Evolutionary conservation across 306 rosid species (phyloP).

Genomic region (Bauhinia variegata): DNA sequence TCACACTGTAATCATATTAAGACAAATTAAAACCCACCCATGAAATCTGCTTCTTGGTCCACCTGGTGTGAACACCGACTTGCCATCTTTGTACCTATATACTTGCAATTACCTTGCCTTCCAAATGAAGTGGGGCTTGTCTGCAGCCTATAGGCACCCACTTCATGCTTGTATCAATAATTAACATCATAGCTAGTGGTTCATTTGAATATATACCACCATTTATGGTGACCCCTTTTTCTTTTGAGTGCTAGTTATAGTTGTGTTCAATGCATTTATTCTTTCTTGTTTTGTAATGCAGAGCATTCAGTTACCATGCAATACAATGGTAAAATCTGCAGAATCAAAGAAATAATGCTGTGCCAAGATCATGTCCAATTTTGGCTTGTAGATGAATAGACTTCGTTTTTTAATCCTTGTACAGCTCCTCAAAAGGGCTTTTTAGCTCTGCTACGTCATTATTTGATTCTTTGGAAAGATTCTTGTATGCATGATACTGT

Average conservation of each 20-base stretch:
- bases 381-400: neutral
- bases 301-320: neutral
- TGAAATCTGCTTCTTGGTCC: too few species aligned
- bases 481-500: conserved; percentile 41
- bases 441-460: conserved; percentile 29
- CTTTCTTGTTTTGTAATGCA: too few species aligned
- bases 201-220: too few species aligned
- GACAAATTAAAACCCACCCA: too few species aligned
- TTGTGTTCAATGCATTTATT: too few species aligned
- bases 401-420: conserved; percentile 9
- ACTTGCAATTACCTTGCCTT: conserved; percentile 10
- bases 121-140: too few species aligned
- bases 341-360: neutral
- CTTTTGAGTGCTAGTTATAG: too few species aligned
- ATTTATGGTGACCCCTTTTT: too few species aligned
- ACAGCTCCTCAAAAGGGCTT: conserved; percentile 38
- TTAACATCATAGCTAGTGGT: neutral
- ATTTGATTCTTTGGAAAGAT: conserved; percentile 43
- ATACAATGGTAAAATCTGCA: neutral
- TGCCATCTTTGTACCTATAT: too few species aligned
- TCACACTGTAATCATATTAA: too few species aligned
- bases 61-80: too few species aligned
- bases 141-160: conserved; percentile 26
- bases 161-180: conserved; percentile 17
- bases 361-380: neutral